Percentiles rank a stretch among this genome's conserved stretches.
These are phyloP conservation scores for Mycena capillaripes DNA, from an alignment of 768 basidiomycete genomes.

Conservation along the genomic window DNA sequence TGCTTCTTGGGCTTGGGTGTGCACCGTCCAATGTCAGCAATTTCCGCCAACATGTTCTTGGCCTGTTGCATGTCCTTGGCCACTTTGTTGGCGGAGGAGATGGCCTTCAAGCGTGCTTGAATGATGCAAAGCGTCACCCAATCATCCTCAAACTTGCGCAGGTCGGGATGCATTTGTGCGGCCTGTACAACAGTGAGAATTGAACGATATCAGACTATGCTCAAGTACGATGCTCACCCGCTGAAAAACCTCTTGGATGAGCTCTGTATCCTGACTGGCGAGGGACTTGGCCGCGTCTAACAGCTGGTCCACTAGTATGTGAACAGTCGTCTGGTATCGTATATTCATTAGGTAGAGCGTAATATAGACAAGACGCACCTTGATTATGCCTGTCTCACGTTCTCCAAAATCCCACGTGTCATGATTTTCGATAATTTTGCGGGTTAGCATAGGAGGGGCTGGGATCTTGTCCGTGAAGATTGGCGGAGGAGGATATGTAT, in stretches of 20 bases:
- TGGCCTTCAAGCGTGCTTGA: slow-evolving; percentile 25
- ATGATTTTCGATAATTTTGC: slow-evolving; percentile 1
- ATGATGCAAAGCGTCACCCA: slow-evolving; percentile 28
- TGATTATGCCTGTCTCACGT: slow-evolving; percentile 8
- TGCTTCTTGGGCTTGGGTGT: not conserved
- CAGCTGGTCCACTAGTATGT: slow-evolving; percentile 12
- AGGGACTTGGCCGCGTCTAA: slow-evolving; percentile 27
- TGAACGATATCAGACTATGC: slow-evolving; percentile 2
- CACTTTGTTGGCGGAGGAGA: not conserved
- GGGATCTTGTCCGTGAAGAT: slow-evolving; percentile 11
- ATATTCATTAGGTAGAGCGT: slow-evolving; percentile 20
- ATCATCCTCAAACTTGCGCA: slow-evolving; percentile 13
- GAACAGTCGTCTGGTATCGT: slow-evolving; percentile 13
- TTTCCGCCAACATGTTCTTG: not conserved
- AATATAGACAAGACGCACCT: slow-evolving; percentile 13
- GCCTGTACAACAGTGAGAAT: slow-evolving; percentile 23
- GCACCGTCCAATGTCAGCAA: not conserved
- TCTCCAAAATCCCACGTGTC: not conserved
- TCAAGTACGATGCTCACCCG: slow-evolving; percentile 13
- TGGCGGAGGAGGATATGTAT: slow-evolving; percentile 28
- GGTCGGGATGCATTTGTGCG: slow-evolving; percentile 12
- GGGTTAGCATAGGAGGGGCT: not conserved
- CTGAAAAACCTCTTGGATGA: slow-evolving; percentile 9
- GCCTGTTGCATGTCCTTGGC: not conserved
- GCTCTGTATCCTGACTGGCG: not conserved